Conservation (phyloP, 768 basidiomycete genomes). For the Lactarius vividus region DNA sequence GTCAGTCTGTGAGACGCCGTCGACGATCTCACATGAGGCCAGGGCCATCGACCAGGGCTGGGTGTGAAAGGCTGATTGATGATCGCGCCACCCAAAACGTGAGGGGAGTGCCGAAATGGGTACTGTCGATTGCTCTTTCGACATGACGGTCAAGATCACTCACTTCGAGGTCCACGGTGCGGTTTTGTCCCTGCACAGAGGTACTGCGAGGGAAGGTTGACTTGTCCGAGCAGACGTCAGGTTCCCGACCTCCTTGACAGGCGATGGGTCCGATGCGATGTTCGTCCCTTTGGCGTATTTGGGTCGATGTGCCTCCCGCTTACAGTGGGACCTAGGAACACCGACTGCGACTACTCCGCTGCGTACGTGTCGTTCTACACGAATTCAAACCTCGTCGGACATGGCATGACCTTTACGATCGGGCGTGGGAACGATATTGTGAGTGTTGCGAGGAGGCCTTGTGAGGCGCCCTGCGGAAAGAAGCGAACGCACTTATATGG, state of each 20-base stretch:
- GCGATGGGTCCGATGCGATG: conserved; percentile 95
- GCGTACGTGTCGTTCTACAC: conserved; percentile 84
- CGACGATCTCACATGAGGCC: background rate
- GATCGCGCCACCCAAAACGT: background rate
- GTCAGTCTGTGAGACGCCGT: background rate
- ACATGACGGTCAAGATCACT: conserved; percentile 46
- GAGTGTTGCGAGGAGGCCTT: background rate
- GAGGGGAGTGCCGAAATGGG: background rate
- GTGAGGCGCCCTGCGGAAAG: background rate
- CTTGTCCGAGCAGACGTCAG: conserved; percentile 64
- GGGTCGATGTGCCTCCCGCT: background rate
- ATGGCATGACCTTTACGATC: conserved; percentile 94
- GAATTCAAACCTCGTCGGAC: conserved; percentile 69
- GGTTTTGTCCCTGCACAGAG: conserved; percentile 20
- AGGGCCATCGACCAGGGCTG: background rate
- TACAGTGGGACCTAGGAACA: conserved; percentile 59
- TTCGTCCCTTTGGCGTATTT: conserved; percentile 35
- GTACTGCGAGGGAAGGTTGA: background rate
- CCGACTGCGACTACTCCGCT: conserved; percentile 93
- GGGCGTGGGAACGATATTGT: conserved; percentile 95
- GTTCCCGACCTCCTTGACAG: conserved; percentile 87
- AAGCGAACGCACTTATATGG: background rate
- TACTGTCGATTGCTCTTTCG: background rate
- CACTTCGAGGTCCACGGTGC: conserved; percentile 57
- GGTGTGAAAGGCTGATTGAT: background rate